Conservation (phyloP, 2,329 filamentous ascomycete species). For the Fusarium robinianum region DNA sequence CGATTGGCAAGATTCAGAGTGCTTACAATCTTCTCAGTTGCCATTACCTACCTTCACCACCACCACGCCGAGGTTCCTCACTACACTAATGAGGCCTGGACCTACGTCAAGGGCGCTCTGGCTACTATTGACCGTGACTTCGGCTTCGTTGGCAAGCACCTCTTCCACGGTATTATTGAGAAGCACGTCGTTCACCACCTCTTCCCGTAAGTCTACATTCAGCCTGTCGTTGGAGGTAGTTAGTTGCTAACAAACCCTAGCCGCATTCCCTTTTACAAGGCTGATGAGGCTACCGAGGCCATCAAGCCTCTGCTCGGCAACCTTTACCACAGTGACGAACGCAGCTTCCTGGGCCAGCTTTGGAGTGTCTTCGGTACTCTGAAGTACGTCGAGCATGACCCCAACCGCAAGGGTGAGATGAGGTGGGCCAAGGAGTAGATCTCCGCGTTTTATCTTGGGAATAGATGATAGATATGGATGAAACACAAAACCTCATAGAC, state of each 20-base stretch:
- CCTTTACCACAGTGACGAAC: constrained; percentile 70
- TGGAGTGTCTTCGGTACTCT: constrained; percentile 37
- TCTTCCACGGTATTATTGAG: constrained; percentile 66
- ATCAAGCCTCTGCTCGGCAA: constrained; percentile 90
- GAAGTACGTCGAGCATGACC: constrained; percentile 39
- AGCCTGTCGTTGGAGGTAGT: neutral
- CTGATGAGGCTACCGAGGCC: constrained; percentile 57
- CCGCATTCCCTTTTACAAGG: constrained; percentile 51
- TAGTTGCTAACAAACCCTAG: constrained; percentile 15
- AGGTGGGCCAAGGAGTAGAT: constrained; percentile 37
- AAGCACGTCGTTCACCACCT: constrained; percentile 66
- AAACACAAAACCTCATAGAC: constrained; percentile 17
- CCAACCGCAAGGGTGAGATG: constrained; percentile 29
- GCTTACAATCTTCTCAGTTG: constrained; percentile 51
- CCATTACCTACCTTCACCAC: constrained; percentile 77
- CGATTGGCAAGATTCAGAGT: neutral
- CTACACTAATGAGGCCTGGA: constrained; percentile 58
- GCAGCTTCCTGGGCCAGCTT: constrained; percentile 37
- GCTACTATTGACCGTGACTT: constrained; percentile 67
- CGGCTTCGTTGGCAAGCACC: constrained; percentile 63
- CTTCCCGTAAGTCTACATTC: constrained; percentile 44
- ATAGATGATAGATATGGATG: neutral
- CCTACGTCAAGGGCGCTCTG: constrained; percentile 63
- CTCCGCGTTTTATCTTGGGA: constrained; percentile 1
- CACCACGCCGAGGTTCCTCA: constrained; percentile 56